Base-by-base conservation (phyloP, 768 basidiomycete species). In the Mycena vitilis region DNA sequence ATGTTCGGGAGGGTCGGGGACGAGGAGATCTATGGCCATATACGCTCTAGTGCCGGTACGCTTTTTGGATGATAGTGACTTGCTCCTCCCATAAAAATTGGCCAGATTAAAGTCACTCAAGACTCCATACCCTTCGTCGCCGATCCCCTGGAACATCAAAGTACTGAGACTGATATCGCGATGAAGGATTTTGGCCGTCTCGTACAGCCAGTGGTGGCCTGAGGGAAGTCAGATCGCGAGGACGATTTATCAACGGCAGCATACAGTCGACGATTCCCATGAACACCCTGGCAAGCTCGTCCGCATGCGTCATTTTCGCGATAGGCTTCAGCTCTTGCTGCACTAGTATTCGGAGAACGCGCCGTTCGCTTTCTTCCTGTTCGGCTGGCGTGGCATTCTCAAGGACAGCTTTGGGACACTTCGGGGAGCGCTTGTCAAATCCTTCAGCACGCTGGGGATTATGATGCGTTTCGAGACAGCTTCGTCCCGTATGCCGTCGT, bases 1-100 rank as follows among this genome's bases (percentile, higher is more conserved):
- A 49, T 76, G 76, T 7, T 38, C 23, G 8, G 75, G 73, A 52
- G 72, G 66, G 11, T 23, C 23, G 0, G 57, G 60, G 5, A 49
- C 23, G 42, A 79, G 64, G 7, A 80, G 75, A 37, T 77, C 76
- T 12, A 58, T 15, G 23, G 79, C 76, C 78, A 77, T 78, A 66
- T 78, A 78, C 7, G 75, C 76, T 2, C 75, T 60, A 8, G 78
- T 79, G 1, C 77, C 78, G 2, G 77, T 77, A 49, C 71, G 74
- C 44, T 78, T 71, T 34, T 65, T 65, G 12, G 74, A 70, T 12
- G 60, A 57, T 8, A 68, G 71, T 0, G 57, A 40, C 20, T 16
- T 4, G 23, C 20, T 11, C 20, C 49, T 12, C 9, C 57, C 18
- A 22, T 37, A 7, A 25, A 1, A 5, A 13, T 38, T 4, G 16